A percentile compares a stretch with the other conserved stretches of the same genome.
Evolutionary conservation across 108 stramenopile species (phyloP).

Genomic region (Cyclotella atomus): DNA sequence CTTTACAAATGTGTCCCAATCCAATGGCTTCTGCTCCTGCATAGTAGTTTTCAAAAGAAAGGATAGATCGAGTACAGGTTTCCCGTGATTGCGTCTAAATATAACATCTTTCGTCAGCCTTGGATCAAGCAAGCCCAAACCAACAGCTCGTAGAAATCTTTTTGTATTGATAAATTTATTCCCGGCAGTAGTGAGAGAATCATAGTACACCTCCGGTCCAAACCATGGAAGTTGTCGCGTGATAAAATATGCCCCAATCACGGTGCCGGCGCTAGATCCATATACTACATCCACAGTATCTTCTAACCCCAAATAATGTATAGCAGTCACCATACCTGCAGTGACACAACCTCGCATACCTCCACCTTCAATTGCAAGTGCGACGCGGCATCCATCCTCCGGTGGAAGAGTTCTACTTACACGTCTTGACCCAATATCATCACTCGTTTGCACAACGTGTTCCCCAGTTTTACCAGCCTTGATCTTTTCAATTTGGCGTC

Average conservation of each 20-base stretch:
- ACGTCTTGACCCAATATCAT: background rate
- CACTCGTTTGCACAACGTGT: background rate
- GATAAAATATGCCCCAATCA: conserved; percentile 90
- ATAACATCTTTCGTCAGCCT: conserved; percentile 81
- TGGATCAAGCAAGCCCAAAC: conserved; percentile 87
- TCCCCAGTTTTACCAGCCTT: background rate
- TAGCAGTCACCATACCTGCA: conserved; percentile 93
- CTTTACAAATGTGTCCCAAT: conserved; percentile 88
- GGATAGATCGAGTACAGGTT: conserved; percentile 89
- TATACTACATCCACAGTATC: conserved; percentile 93
- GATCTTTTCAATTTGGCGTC: conserved; percentile 34
- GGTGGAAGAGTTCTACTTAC: conserved; percentile 33
- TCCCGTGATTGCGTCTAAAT: conserved; percentile 66
- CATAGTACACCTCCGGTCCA: conserved; percentile 97
- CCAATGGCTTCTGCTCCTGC: conserved; percentile 86
- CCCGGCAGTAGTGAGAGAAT: conserved; percentile 83
- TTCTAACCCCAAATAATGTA: conserved; percentile 82
- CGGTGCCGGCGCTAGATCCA: conserved; percentile 88
- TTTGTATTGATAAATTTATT: conserved; percentile 87
- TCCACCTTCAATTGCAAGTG: conserved; percentile 93
- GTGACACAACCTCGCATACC: conserved; percentile 96
- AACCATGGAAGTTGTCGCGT: conserved; percentile 87
- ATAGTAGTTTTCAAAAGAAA: conserved; percentile 85
- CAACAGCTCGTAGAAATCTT: conserved; percentile 80
- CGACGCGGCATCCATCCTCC: conserved; percentile 71